Conservation (phyloP, 768 basidiomycete species). For the Chalciporus sphaerocephalus region DNA sequence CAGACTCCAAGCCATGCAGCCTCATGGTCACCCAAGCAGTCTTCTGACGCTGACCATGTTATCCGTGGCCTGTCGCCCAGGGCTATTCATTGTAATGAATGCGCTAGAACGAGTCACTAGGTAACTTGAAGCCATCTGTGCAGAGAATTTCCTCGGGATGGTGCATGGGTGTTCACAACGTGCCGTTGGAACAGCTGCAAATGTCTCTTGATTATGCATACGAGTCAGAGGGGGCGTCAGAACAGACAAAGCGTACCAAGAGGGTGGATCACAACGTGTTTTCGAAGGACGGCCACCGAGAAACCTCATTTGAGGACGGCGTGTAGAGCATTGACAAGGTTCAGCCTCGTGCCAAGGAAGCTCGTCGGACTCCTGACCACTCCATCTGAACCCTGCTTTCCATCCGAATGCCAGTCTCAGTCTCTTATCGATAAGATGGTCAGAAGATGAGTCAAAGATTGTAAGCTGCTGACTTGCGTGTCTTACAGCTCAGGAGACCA, state of each 20-base stretch:
- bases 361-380: no score
- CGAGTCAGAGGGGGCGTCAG: conserved; percentile 1
- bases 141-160: conserved; percentile 6
- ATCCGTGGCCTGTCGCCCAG: background rate
- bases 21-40: conserved; percentile 24
- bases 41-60: conserved; percentile 6
- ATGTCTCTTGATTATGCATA: conserved; percentile 3
- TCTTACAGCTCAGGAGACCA: no score
- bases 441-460: no score
- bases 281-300: no score
- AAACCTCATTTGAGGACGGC: no score
- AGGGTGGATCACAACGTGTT: conserved; percentile 13
- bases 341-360: no score
- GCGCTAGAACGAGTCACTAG: background rate
- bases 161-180: conserved; percentile 1
- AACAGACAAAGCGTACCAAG: conserved; percentile 5
- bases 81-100: background rate
- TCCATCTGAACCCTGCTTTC: no score
- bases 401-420: no score
- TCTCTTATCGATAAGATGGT: no score
- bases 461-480: no score
- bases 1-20: conserved; percentile 5
- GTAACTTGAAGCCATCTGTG: background rate
- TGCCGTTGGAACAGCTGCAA: conserved; percentile 1
- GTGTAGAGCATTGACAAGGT: no score